Evolutionary conservation across 768 basidiomycete genomes (phyloP).

Genomic region (Tephrocybe sp.): DNA sequence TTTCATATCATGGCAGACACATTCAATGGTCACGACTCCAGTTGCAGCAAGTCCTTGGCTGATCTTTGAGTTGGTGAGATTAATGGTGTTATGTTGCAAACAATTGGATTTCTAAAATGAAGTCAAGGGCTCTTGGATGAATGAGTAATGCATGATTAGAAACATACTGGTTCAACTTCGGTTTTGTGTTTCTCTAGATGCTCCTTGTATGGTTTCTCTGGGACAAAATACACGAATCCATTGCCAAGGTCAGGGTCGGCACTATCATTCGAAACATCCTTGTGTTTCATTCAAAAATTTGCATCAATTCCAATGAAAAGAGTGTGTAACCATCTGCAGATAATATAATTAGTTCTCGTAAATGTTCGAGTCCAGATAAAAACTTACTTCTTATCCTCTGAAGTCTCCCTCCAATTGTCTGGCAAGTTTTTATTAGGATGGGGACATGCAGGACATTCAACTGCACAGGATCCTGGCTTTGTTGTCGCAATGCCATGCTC

Average conservation of each 20-base stretch:
- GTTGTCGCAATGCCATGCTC: conserved; percentile 12
- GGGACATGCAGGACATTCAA: conserved; percentile 29
- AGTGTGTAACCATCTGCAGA: conserved; percentile 20
- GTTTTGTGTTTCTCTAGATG: conserved; percentile 21
- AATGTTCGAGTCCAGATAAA: not conserved
- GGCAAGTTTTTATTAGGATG: conserved; percentile 24
- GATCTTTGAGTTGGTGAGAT: conserved; percentile 18
- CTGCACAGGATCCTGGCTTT: conserved; percentile 19
- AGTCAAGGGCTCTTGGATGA: not conserved
- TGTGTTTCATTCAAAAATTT: conserved; percentile 31
- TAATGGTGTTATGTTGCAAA: conserved; percentile 27
- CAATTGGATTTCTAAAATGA: conserved; percentile 28
- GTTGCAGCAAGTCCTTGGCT: conserved; percentile 22
- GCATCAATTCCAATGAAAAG: conserved; percentile 30
- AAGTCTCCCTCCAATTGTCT: conserved; percentile 15
- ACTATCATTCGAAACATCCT: conserved; percentile 22
- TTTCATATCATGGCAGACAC: conserved; percentile 30
- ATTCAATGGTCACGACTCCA: conserved; percentile 27
- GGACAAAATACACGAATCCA: conserved; percentile 29
- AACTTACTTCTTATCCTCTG: conserved; percentile 13
- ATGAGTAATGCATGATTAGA: not conserved
- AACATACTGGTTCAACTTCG: conserved; percentile 22
- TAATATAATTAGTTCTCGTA: not conserved
- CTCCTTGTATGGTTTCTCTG: conserved; percentile 20
- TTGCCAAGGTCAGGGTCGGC: conserved; percentile 26